Evolutionary conservation across 441 rosid species (phyloP).

Genomic region (Adansonia madagascariensis): DNA sequence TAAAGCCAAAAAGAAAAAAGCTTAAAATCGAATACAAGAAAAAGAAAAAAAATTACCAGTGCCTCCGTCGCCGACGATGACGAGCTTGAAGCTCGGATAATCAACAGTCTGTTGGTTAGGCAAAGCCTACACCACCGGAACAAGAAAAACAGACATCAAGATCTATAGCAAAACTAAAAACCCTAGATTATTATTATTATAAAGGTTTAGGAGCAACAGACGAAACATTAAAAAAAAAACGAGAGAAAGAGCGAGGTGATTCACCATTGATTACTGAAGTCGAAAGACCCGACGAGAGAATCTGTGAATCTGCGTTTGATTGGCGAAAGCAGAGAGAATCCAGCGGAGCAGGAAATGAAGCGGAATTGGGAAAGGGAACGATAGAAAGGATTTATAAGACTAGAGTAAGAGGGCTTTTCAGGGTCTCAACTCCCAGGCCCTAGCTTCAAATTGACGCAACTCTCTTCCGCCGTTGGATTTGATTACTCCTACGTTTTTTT

Average conservation of each 20-base stretch:
- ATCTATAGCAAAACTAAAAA: not conserved
- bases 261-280: conserved; percentile 26
- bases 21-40: not conserved
- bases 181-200: not conserved
- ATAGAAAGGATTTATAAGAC: conserved; percentile 22
- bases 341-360: not conserved
- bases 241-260: not conserved
- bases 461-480: conserved; percentile 40
- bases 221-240: not conserved
- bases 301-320: not conserved
- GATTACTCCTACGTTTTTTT: not conserved
- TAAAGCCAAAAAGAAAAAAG: not conserved
- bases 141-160: not conserved
- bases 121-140: conserved; percentile 53
- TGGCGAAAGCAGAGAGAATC: conserved; percentile 24
- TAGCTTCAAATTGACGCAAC: conserved; percentile 60
- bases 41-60: conserved; percentile 45
- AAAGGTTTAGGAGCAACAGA: not conserved
- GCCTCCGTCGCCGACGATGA: conserved; percentile 79
- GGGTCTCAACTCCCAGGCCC: not conserved
- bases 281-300: not conserved
- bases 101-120: conserved; percentile 85
- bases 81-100: conserved; percentile 81
- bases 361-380: not conserved
- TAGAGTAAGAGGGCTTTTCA: not conserved